Conservation (phyloP, 2,329 filamentous ascomycete species). For the Arachnomyces sp. region DNA sequence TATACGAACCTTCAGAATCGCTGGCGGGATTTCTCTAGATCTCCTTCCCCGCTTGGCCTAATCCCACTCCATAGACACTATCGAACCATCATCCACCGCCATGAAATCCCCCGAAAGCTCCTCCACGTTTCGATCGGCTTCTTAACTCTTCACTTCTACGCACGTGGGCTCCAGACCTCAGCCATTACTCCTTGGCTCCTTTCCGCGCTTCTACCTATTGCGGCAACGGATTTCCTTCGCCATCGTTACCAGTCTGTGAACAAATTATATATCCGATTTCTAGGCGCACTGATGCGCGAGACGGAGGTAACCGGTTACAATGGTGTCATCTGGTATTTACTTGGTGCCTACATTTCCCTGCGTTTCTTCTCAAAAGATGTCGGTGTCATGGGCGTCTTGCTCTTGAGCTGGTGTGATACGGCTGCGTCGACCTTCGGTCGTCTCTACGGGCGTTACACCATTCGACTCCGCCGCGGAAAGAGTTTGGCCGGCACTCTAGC, state of each 20-base stretch:
- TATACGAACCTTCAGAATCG: constrained; percentile 52
- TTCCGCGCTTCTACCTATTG: constrained; percentile 72
- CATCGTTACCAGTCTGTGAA: constrained; percentile 79
- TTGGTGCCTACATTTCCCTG: constrained; percentile 81
- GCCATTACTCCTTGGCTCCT: constrained; percentile 81
- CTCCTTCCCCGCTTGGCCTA: constrained; percentile 82
- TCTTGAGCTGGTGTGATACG: constrained; percentile 97
- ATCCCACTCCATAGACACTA: constrained; percentile 94
- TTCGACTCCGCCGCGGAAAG: constrained; percentile 76
- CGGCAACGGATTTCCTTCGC: constrained; percentile 70
- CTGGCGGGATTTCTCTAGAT: constrained; percentile 84
- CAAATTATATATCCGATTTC: constrained; percentile 69
- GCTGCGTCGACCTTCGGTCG: constrained; percentile 91
- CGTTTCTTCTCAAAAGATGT: constrained; percentile 89
- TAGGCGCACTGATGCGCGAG: constrained; percentile 94
- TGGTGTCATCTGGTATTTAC: constrained; percentile 91
- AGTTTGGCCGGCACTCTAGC: constrained; percentile 82
- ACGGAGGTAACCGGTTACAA: constrained; percentile 92
- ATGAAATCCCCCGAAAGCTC: constrained; percentile 90
- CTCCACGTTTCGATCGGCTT: constrained; percentile 97
- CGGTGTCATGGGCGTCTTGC: constrained; percentile 76
- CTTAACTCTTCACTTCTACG: constrained; percentile 79
- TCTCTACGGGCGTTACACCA: constrained; percentile 82
- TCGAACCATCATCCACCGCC: constrained; percentile 85
- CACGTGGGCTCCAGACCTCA: constrained; percentile 65